A percentile compares a stretch with the other conserved stretches of the same genome.
Evolutionary conservation across 192 early-diverging fungal genomes (phyloP).

Genomic region (Linnemannia zychae): DNA sequence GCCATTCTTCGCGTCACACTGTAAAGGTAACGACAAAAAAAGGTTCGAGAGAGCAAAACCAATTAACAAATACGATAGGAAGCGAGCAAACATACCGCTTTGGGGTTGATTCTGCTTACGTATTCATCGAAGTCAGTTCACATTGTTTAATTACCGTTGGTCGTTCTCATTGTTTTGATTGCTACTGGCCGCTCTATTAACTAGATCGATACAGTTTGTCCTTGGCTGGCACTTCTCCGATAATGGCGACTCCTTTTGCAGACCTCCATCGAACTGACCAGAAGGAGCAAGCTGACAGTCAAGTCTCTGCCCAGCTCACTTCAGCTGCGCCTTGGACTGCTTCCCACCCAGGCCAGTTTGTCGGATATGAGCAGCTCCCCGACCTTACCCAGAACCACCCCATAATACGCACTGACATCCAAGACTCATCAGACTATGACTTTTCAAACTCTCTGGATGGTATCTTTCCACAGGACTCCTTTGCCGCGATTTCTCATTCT

Average conservation of each 20-base stretch:
- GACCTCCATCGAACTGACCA: neutral
- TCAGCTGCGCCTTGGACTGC: neutral
- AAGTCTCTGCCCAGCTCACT: neutral
- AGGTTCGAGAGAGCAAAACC: neutral
- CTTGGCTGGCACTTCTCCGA: neutral
- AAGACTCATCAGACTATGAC: neutral
- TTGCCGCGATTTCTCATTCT: neutral
- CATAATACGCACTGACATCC: neutral
- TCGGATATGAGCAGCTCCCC: neutral
- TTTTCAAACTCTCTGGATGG: neutral
- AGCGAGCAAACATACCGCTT: neutral
- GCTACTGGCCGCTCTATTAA: neutral
- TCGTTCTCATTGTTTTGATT: neutral
- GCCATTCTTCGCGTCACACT: neutral
- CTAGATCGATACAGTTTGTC: neutral
- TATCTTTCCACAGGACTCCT: neutral
- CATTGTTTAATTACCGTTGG: neutral
- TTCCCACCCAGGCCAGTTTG: neutral
- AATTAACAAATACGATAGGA: neutral
- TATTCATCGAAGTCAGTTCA: neutral
- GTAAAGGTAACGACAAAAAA: neutral
- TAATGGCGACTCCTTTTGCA: neutral
- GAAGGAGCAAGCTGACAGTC: neutral
- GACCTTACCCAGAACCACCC: neutral
- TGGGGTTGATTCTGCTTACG: neutral